Evolutionary conservation across 495 filamentous ascomycete genomes (phyloP).

Genomic region (Neurospora hispaniola): DNA sequence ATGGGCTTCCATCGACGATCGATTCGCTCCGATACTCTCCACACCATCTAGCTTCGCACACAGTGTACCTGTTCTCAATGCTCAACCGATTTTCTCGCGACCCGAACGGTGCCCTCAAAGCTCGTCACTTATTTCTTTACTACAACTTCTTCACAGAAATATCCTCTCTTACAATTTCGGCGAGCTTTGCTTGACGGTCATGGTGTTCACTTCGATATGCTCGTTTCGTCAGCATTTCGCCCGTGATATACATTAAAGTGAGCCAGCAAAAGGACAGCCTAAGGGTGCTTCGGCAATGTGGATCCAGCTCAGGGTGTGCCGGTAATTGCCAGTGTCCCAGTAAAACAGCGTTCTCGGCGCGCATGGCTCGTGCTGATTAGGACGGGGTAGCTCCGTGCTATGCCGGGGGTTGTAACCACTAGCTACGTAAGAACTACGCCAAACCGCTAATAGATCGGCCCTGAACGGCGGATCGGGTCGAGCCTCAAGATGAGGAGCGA

Average conservation of each 20-base stretch:
- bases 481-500: background rate
- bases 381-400: background rate
- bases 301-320: background rate
- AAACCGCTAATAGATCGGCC: background rate
- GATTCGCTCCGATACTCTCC: background rate
- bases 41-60: background rate
- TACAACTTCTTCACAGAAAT: background rate
- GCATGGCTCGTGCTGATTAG: background rate
- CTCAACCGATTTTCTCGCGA: background rate
- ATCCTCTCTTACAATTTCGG: background rate
- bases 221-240: background rate
- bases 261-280: background rate
- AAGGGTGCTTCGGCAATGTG: background rate
- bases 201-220: background rate
- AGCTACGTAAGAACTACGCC: background rate
- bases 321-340: background rate
- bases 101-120: background rate
- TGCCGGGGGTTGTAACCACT: background rate
- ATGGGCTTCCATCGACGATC: background rate
- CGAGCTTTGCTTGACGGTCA: background rate
- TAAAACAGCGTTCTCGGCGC: background rate
- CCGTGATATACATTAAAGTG: background rate
- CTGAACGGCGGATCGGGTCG: background rate
- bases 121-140: background rate
- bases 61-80: background rate